Percentiles rank a stretch among this genome's conserved stretches.
phyloP scores from a whole-genome alignment of 495 filamentous ascomycete genomes.

The Parmelia sp. region DNA sequence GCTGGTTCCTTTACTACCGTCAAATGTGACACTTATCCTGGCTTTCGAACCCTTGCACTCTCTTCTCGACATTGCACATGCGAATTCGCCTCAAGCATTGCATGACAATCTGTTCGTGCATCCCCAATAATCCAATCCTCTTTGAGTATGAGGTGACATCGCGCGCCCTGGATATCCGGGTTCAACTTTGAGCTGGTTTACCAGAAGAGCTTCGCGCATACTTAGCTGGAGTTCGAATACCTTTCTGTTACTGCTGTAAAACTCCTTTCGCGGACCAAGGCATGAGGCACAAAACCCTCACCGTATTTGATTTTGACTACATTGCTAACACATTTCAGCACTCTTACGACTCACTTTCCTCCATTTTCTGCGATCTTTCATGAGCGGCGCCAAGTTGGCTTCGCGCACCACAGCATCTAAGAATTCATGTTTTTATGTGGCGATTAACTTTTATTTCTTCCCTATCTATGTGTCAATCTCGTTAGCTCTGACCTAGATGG shows the following conservation, averaged over 20 bases:
- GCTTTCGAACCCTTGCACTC: not conserved
- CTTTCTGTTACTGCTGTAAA: not conserved
- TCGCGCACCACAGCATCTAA: not conserved
- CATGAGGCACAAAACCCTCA: not conserved
- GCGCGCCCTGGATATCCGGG: conserved; percentile 11
- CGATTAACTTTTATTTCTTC: not conserved
- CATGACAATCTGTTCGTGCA: not conserved
- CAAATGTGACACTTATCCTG: not conserved
- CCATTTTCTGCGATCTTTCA: conserved; percentile 11
- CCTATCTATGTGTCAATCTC: conserved; percentile 9
- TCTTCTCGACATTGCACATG: not conserved
- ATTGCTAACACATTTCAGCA: conserved; percentile 7
- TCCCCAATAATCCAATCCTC: not conserved
- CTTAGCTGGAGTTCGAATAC: not conserved
- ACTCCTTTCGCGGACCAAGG: not conserved
- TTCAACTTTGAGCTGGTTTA: conserved; percentile 3
- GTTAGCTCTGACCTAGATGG: not conserved
- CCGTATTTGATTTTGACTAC: not conserved
- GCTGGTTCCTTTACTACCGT: not conserved
- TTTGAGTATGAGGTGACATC: conserved; percentile 9
- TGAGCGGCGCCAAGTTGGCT: not conserved
- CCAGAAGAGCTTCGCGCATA: conserved; percentile 3
- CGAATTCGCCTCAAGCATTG: not conserved
- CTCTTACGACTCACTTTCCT: not conserved
- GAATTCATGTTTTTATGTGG: not conserved